Evolutionary conservation across 495 filamentous ascomycete species (phyloP), one percentile per base, ranked within the genome.

Genomic region (Talaromyces borbonicus): DNA sequence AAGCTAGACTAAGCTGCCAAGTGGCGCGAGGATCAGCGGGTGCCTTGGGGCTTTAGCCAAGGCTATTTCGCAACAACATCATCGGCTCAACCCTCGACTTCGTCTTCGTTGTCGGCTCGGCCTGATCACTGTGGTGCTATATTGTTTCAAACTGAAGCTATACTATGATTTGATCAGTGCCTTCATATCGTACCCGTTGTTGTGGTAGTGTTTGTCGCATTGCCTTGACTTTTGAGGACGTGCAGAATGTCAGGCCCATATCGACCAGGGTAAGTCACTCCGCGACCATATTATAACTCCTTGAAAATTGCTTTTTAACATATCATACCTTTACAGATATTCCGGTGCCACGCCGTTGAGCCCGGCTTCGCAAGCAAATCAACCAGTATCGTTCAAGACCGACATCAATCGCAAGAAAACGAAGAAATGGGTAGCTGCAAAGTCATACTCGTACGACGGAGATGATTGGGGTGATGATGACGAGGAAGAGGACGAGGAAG

Each of bases 381-480:
- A 58, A 37, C 71, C 80, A 24, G 57, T 76, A 14, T 76, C 77
- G 33, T 86, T 79, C 62, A 78, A 73, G 56, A 75, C 89, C 9
- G 95, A 97, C 58, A 82, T 95, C 22, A 88, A 85, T 63, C 84
- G 92, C 47, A 72, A 82, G 25, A 94, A 95, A 66, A 96, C 92
- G 14, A 88, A 80, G 65, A 88, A 88, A 68, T 98, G 92, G 92
- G 83, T 90, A 8, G 82, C 95, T 54, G 92, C 92, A 18, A 93
- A 90, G 59, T 72, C 80, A 29, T 78, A 81, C 48, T 83, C 82
- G 48, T 98, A 98, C 55, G 92, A 90, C 55, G 92, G 90, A 49
- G 88, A 87, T 52, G 90, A 95, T 55, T 96, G 92, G 86, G 92
- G 88, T 32, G 84, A 83, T 38, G 84, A 87, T 26, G 84, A 90